Percentiles rank a stretch among this genome's conserved stretches.
These are phyloP conservation scores for Umbilicus rupestris DNA, from an alignment of 164 flowering plant species.

Conservation along the genomic window DNA sequence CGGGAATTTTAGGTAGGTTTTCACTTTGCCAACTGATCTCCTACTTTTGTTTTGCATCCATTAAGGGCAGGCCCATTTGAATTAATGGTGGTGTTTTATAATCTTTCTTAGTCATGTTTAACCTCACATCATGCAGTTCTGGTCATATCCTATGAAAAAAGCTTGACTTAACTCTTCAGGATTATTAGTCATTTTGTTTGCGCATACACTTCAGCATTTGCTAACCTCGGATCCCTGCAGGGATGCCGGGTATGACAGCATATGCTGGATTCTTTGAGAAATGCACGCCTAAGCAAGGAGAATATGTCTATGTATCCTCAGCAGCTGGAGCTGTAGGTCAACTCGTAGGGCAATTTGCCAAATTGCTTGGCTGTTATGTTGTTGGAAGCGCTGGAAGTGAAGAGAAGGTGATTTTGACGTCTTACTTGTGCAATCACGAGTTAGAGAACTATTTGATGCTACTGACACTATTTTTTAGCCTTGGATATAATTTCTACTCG, in stretches of 20 bases:
- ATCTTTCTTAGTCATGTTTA: not conserved
- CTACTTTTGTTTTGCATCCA: not conserved
- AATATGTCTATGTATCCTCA: conserved; percentile 23
- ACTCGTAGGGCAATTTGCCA: conserved; percentile 30
- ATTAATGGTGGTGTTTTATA: too few species aligned
- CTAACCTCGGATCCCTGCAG: conserved; percentile 7
- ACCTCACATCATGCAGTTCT: too few species aligned
- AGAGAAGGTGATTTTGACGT: conserved; percentile 20
- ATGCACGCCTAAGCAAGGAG: conserved; percentile 33
- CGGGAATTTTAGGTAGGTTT: conserved; percentile 2
- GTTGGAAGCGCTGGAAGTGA: conserved; percentile 36
- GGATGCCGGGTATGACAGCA: conserved; percentile 39
- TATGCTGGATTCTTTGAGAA: conserved; percentile 26
- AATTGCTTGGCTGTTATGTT: conserved; percentile 25
- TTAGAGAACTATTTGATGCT: too few species aligned
- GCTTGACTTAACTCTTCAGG: too few species aligned
- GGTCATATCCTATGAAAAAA: too few species aligned
- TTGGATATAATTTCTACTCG: too few species aligned
- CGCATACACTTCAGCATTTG: not conserved
- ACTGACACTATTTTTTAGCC: too few species aligned
- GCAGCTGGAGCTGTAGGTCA: conserved; percentile 34
- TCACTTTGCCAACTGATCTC: conserved; percentile 29
- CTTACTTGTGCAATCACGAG: not conserved
- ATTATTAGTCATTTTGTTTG: too few species aligned
- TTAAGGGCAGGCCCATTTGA: too few species aligned